A percentile compares a stretch with the other conserved stretches of the same genome.
Conservation (phyloP, 257 asterid genomes). For the Catharanthus roseus region DNA sequence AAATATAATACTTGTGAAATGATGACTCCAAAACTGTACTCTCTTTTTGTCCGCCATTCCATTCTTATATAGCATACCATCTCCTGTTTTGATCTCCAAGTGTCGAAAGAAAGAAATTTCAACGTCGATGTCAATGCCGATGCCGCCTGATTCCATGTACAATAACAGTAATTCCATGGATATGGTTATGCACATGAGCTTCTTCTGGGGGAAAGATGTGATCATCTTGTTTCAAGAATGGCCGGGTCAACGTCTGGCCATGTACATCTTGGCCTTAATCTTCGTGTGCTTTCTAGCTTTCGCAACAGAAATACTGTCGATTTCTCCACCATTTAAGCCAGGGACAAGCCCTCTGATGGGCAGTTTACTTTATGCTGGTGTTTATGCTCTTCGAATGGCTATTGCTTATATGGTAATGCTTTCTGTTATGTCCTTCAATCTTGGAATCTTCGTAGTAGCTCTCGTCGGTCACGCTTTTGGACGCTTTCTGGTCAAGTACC, state of each 20-base stretch:
- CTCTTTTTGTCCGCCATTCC: conserved; percentile 5
- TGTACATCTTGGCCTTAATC: conserved; percentile 51
- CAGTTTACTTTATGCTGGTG: conserved; percentile 29
- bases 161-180: conserved; percentile 18
- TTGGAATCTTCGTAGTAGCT: conserved; percentile 54
- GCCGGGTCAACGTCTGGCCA: conserved; percentile 39
- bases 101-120: neutral
- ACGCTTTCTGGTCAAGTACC: conserved; percentile 30
- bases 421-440: conserved; percentile 65
- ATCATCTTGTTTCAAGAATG: conserved; percentile 30
- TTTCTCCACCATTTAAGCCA: conserved; percentile 17
- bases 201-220: conserved; percentile 38
- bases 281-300: conserved; percentile 41
- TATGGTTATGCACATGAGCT: conserved; percentile 35
- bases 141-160: conserved; percentile 16
- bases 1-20: neutral
- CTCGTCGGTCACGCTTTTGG: conserved; percentile 60
- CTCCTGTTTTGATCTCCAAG: neutral
- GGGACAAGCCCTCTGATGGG: conserved; percentile 23
- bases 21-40: neutral
- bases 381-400: conserved; percentile 49
- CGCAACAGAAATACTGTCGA: conserved; percentile 39
- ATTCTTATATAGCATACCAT: neutral
- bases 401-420: conserved; percentile 71
- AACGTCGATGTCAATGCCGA: conserved; percentile 13